Conservation (phyloP, 1,284 basidiomycete species). For the Malassezia globosa region DNA sequence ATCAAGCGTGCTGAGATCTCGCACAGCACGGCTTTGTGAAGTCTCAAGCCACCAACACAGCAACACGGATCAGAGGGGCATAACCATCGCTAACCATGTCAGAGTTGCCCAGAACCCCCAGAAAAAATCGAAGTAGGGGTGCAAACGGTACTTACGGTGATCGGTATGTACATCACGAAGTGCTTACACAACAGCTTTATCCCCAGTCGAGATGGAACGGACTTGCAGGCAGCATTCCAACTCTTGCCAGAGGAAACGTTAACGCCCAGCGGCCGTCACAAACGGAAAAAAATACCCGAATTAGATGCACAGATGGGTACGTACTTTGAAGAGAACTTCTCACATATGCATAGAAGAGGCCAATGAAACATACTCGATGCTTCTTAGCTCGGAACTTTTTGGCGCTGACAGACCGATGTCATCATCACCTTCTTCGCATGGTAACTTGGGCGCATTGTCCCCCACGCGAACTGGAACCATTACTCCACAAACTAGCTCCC, state of each 20-base stretch:
- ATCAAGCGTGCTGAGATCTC: no score
- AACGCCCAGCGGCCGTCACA: slow-evolving; percentile 30
- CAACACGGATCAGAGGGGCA: background rate
- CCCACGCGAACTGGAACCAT: slow-evolving; percentile 1
- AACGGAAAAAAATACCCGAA: slow-evolving; percentile 33
- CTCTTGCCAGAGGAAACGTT: slow-evolving; percentile 48
- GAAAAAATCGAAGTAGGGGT: background rate
- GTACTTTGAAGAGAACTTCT: no score
- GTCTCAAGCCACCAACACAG: no score
- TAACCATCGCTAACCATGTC: background rate
- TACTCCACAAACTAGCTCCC: slow-evolving; percentile 1
- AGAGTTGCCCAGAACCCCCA: slow-evolving; percentile 2
- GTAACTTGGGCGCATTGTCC: background rate
- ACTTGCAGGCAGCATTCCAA: slow-evolving; percentile 51
- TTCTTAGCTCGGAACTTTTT: slow-evolving; percentile 53
- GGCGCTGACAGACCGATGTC: slow-evolving; percentile 27
- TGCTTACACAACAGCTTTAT: slow-evolving; percentile 48
- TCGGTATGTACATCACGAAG: background rate
- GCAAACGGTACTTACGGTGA: slow-evolving; percentile 8
- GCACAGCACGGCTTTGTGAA: no score
- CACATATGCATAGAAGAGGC: slow-evolving; percentile 49
- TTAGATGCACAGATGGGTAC: slow-evolving; percentile 36
- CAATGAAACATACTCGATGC: slow-evolving; percentile 51
- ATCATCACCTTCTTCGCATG: slow-evolving; percentile 4
- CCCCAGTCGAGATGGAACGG: slow-evolving; percentile 51